Evolutionary conservation across 2,329 filamentous ascomycete genomes (phyloP).

Genomic region (Dothistroma septosporum): DNA sequence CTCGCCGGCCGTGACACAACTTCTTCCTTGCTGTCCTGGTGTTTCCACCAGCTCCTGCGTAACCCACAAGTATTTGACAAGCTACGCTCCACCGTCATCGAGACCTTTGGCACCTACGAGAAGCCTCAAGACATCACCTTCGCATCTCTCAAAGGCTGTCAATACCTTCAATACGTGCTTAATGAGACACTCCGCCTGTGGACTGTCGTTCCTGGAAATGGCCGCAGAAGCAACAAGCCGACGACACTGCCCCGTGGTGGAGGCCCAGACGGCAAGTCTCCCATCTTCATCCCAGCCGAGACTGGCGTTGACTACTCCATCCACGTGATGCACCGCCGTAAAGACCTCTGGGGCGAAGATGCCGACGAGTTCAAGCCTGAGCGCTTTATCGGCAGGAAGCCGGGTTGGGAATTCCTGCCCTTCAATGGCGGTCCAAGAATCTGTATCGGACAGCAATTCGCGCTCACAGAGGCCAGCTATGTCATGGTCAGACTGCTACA

Average conservation of each 20-base stretch:
- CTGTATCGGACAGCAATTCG: slow-evolving; percentile 80
- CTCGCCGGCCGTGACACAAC: slow-evolving; percentile 63
- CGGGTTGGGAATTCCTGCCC: slow-evolving; percentile 36
- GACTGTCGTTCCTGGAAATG: slow-evolving; percentile 73
- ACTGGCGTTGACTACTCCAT: slow-evolving; percentile 32
- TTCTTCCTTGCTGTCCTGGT: slow-evolving; percentile 51
- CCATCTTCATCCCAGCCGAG: slow-evolving; percentile 45
- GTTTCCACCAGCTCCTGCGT: slow-evolving; percentile 50
- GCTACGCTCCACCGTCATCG: slow-evolving; percentile 49
- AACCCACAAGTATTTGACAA: slow-evolving; percentile 47
- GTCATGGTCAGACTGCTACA: slow-evolving; percentile 32
- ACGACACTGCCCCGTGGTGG: slow-evolving; percentile 68
- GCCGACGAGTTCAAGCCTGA: slow-evolving; percentile 39
- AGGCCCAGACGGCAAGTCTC: slow-evolving; percentile 50
- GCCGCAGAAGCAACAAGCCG: slow-evolving; percentile 64
- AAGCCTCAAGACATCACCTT: slow-evolving; percentile 46
- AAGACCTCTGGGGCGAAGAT: slow-evolving; percentile 38
- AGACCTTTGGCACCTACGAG: slow-evolving; percentile 45
- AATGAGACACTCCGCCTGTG: slow-evolving; percentile 68
- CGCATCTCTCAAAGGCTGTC: slow-evolving; percentile 64
- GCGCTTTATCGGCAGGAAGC: slow-evolving; percentile 29
- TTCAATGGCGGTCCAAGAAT: slow-evolving; percentile 60
- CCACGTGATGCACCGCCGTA: slow-evolving; percentile 37
- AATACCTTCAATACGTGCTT: slow-evolving; percentile 51
- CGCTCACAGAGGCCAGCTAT: slow-evolving; percentile 41